Percentiles rank a stretch among this genome's conserved stretches.
These are phyloP conservation scores for Galerina sulciceps DNA, from an alignment of 768 basidiomycete species.

Conservation along the genomic window DNA sequence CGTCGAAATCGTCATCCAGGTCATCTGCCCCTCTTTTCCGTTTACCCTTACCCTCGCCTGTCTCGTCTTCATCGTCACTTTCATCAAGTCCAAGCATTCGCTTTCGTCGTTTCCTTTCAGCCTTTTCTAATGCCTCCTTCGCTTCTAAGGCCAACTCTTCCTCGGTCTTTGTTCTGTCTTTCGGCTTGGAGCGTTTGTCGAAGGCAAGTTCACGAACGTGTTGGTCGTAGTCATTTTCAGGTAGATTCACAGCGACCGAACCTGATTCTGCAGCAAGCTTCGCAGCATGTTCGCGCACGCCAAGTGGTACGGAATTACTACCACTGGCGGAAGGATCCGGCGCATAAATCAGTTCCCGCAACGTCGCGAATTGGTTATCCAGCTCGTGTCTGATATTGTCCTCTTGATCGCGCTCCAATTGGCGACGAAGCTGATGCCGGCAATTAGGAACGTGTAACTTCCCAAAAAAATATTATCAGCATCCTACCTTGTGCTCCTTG, in stretches of 20 bases:
- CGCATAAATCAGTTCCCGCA: slow-evolving; percentile 75
- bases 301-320: slow-evolving; percentile 39
- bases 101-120: slow-evolving; percentile 74
- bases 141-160: slow-evolving; percentile 91
- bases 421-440: slow-evolving; percentile 70
- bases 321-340: slow-evolving; percentile 51
- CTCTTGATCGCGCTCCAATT: slow-evolving; percentile 85
- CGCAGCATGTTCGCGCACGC: slow-evolving; percentile 20
- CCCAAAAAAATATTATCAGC: slow-evolving; percentile 9
- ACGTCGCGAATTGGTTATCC: slow-evolving; percentile 83
- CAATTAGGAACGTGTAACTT: neutral
- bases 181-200: slow-evolving; percentile 91
- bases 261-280: slow-evolving; percentile 18
- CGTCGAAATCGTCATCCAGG: slow-evolving; percentile 84
- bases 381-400: slow-evolving; percentile 86
- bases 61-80: slow-evolving; percentile 64
- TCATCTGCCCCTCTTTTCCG: slow-evolving; percentile 80
- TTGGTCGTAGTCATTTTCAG: slow-evolving; percentile 82
- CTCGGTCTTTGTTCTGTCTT: slow-evolving; percentile 95
- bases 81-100: slow-evolving; percentile 87
- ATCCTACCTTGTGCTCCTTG: slow-evolving; percentile 87
- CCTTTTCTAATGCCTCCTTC: slow-evolving; percentile 84
- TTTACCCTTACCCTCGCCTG: slow-evolving; percentile 40
- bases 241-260: slow-evolving; percentile 21
- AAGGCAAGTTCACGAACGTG: slow-evolving; percentile 92